Conservation (phyloP, 1,139 yeast genomes). For the Kodamaea fungicola region DNA sequence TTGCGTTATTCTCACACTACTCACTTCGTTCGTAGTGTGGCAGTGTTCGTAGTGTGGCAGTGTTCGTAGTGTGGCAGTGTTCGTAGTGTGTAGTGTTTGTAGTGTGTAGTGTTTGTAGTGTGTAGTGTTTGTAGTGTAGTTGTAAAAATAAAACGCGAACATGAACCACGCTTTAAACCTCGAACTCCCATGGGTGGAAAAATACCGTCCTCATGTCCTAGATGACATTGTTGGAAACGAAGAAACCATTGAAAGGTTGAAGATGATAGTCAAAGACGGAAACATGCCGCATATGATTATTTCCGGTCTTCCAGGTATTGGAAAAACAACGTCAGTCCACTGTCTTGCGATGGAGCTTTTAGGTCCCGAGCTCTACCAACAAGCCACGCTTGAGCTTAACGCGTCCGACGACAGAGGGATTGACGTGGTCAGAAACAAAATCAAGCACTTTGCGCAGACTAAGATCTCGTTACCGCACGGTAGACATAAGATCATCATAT, state of each 20-base stretch:
- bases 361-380: constrained; percentile 63
- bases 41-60: neutral
- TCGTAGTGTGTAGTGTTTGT: neutral
- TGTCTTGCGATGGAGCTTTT: constrained; percentile 84
- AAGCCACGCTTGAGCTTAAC: constrained; percentile 81
- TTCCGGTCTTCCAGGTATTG: constrained; percentile 94
- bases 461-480: constrained; percentile 58
- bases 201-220: constrained; percentile 77
- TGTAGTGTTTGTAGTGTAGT: neutral
- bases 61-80: neutral
- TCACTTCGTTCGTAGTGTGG: neutral
- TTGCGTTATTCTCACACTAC: no score
- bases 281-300: constrained; percentile 96
- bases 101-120: neutral
- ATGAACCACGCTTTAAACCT: constrained; percentile 24
- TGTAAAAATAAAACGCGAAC: constrained; percentile 8
- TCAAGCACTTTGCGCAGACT: constrained; percentile 64
- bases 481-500: constrained; percentile 78
- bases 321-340: constrained; percentile 90
- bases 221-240: constrained; percentile 91
- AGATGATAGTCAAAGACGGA: constrained; percentile 85
- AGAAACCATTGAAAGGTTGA: constrained; percentile 82
- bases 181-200: constrained; percentile 79
- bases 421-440: constrained; percentile 46
- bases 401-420: constrained; percentile 52